Evolutionary conservation across 345 rosid genomes (phyloP).

Genomic region (Bruguiera gymnorhiza): DNA sequence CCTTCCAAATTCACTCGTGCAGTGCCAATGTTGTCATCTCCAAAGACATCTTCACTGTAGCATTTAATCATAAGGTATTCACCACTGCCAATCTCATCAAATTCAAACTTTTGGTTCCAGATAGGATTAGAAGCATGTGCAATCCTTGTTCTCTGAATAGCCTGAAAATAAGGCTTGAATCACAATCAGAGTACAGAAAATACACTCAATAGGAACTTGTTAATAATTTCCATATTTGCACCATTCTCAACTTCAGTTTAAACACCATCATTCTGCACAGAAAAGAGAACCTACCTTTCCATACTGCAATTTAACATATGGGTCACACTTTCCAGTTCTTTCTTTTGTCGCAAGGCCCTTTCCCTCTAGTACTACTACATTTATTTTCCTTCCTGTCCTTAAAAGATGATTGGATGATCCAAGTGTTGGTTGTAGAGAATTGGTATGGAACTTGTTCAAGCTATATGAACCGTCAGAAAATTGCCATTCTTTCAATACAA

Average conservation of each 20-base stretch:
- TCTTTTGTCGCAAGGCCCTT: conserved; percentile 62
- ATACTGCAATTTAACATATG: conserved; percentile 82
- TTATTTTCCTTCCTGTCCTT: conserved; percentile 73
- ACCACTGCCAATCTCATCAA: conserved; percentile 80
- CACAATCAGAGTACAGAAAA: conserved; percentile 4
- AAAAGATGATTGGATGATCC: conserved; percentile 55
- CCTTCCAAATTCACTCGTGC: conserved; percentile 91
- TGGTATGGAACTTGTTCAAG: conserved; percentile 37
- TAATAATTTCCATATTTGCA: background rate
- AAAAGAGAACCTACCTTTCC: conserved; percentile 19
- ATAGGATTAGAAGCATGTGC: conserved; percentile 43
- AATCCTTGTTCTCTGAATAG: conserved; percentile 58
- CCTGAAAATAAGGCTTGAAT: conserved; percentile 34
- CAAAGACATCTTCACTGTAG: conserved; percentile 66
- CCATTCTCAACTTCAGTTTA: conserved; percentile 11
- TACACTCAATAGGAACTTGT: background rate
- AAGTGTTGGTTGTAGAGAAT: conserved; percentile 44
- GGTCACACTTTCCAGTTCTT: conserved; percentile 60
- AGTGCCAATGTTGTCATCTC: conserved; percentile 74
- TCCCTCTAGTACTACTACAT: conserved; percentile 55
- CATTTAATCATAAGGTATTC: conserved; percentile 81
- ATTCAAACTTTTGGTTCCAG: conserved; percentile 82
- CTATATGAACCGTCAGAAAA: conserved; percentile 87
- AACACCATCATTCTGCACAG: conserved; percentile 7
- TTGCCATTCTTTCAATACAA: conserved; percentile 92